Evolutionary conservation across 1,284 basidiomycete species (phyloP), one percentile per base, ranked within the genome.

Genomic region (Trichosporon inkin): DNA sequence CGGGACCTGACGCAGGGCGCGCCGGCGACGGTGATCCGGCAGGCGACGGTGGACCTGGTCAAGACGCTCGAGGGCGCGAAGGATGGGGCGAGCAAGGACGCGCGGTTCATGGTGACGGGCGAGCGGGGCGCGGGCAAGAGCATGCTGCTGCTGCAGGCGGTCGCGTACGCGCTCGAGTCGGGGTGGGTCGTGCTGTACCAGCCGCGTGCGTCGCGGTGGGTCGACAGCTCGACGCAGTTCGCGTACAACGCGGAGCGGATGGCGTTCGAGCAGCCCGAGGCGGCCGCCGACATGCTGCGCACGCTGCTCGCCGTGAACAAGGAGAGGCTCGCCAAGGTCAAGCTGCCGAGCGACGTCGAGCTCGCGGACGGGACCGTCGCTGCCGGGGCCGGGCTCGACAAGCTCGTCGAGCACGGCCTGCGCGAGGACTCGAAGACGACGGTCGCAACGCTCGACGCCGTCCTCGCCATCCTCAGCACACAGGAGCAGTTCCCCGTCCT

Each of bases 141-240:
- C 59, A 86, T 84, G 63, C 78, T 92, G 19, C 79, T 97, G 20
- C 78, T 95, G 2, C 94, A 98, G 74, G 82, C 87, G 0, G 85
- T 90, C 0, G 82, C 89, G 34, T 88, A 92, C 64, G 87, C 87
- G 14, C 71, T 84, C 20, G 80, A 84, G 13, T 83, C 84, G 28
- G 84, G 84, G 14, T 96, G 90, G 89, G 82, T 95, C 38, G 90
- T 94, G 24, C 77, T 96, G 47, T 97, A 95, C 75, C 83, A 92
- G n/a, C 92, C 93, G 2, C 17, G 67, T 85, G 88, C 85, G 1
- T 83, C 86, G 63, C 84, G 83, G 60, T 83, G 90, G 58, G 87
- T 93, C 65, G 86, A 93, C 78, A 91, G 89, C 1, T 86, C 88
- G 0, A 87, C 87, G 0, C 75, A 84, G 2, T 89, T 90, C 73